These are phyloP conservation scores for Epichloe festucae DNA, from an alignment of 2,329 filamentous ascomycete genomes.

Conservation along the genomic window DNA sequence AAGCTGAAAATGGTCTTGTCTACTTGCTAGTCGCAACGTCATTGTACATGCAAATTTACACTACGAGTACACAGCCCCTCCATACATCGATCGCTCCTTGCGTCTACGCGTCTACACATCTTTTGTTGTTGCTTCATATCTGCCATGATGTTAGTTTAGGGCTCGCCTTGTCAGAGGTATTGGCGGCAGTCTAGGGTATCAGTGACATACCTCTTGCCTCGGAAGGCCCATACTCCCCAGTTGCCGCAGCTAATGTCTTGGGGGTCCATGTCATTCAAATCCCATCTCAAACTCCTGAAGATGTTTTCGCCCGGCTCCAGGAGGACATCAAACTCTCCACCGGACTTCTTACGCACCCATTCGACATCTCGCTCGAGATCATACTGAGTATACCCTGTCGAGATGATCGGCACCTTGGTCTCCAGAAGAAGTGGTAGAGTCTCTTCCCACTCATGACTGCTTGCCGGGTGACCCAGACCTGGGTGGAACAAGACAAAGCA, in stretches of 20 bases:
- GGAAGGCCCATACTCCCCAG: slow-evolving; percentile 94
- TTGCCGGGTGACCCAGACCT: slow-evolving; percentile 85
- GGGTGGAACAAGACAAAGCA: slow-evolving; percentile 96
- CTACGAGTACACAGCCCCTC: slow-evolving; percentile 2
- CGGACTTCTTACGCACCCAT: slow-evolving; percentile 75
- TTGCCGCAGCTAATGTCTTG: slow-evolving; percentile 92
- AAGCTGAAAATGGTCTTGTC: not conserved
- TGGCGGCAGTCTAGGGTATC: not conserved
- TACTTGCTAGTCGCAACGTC: not conserved
- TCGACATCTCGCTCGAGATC: slow-evolving; percentile 89
- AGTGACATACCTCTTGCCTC: slow-evolving; percentile 72
- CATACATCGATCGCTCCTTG: not conserved
- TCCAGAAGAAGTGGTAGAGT: slow-evolving; percentile 82
- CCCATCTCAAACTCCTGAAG: slow-evolving; percentile 91
- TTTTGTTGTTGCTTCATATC: slow-evolving; percentile 51
- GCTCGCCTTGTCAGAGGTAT: not conserved
- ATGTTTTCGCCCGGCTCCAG: slow-evolving; percentile 86
- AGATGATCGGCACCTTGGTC: slow-evolving; percentile 89
- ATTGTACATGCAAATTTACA: slow-evolving; percentile 3
- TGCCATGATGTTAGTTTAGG: slow-evolving; percentile 13
- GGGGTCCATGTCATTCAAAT: slow-evolving; percentile 88
- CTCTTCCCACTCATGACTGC: slow-evolving; percentile 84
- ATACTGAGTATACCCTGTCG: slow-evolving; percentile 89
- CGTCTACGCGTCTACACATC: slow-evolving; percentile 20
- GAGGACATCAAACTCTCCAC: slow-evolving; percentile 83